A percentile compares a stretch with the other conserved stretches of the same genome.
These are phyloP conservation scores for Cercospora sp. DNA, from an alignment of 2,329 filamentous ascomycete genomes.

Conservation along the genomic window DNA sequence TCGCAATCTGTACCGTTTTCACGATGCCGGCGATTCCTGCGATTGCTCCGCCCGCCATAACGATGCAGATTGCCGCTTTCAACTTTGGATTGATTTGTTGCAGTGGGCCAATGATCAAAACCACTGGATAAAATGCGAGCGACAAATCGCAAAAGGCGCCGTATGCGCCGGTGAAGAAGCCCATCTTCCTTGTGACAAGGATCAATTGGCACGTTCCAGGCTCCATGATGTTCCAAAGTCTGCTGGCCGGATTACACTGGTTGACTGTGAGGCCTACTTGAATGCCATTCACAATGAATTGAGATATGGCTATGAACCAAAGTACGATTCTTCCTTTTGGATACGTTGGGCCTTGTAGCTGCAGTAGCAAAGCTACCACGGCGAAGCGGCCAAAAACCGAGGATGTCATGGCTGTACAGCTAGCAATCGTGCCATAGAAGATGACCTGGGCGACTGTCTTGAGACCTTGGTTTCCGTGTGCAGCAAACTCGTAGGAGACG, in stretches of 20 bases:
- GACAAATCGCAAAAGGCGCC: conserved; percentile 23
- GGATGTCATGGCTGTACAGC: conserved; percentile 5
- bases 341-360: conserved; percentile 15
- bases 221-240: conserved; percentile 14
- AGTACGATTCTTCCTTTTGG: conserved; percentile 10
- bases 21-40: conserved; percentile 26
- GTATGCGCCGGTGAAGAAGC: conserved; percentile 16
- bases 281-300: conserved; percentile 1
- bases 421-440: conserved; percentile 3
- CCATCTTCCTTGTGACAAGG: conserved; percentile 4
- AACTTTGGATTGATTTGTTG: conserved; percentile 16
- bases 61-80: conserved; percentile 21
- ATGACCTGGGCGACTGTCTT: conserved; percentile 6
- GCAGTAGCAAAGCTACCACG: conserved; percentile 16
- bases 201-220: conserved; percentile 10
- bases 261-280: conserved; percentile 14
- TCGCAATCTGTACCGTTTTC: conserved; percentile 20
- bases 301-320: conserved; percentile 13
- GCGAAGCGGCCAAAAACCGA: conserved; percentile 17
- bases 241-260: conserved; percentile 15
- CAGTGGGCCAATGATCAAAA: conserved; percentile 23
- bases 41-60: conserved; percentile 21
- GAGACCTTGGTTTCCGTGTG: not conserved
- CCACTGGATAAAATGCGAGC: conserved; percentile 23
- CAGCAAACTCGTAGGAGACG: not conserved